Conservation (phyloP, 2,329 filamentous ascomycete genomes). For the Grosmannia clavigera region DNA sequence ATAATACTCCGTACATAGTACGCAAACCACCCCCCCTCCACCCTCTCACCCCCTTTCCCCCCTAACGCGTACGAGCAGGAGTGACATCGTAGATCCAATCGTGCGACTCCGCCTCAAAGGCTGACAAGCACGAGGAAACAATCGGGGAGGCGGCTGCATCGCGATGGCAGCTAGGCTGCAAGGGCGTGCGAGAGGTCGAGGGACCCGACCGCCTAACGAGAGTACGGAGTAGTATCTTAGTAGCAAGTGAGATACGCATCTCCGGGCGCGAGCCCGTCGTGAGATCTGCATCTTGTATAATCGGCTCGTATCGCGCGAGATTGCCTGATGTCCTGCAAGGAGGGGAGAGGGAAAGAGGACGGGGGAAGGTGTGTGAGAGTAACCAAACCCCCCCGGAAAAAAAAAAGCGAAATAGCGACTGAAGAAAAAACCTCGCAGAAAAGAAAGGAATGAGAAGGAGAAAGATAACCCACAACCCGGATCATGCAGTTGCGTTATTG, state of each 20-base stretch:
- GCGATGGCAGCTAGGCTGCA: background rate
- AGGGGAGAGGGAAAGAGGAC: background rate
- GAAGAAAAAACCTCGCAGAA: too few relatives aligned
- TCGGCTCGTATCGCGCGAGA: background rate
- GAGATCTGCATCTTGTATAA: background rate
- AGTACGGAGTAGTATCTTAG: background rate
- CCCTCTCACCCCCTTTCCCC: background rate
- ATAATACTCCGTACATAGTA: background rate
- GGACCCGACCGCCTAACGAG: background rate
- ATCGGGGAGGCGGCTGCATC: constrained; percentile 1
- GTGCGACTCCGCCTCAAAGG: background rate
- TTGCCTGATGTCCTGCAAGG: background rate
- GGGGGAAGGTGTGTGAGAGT: too few relatives aligned
- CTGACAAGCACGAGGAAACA: background rate
- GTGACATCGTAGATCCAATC: background rate
- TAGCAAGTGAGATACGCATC: background rate
- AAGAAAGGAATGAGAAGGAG: background rate
- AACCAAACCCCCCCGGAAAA: background rate
- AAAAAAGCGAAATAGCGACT: background rate
- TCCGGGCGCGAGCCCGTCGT: background rate
- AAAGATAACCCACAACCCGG: background rate
- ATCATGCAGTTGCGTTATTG: background rate
- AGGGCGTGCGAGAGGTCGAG: background rate
- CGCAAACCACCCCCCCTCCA: background rate
- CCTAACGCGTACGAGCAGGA: background rate